phyloP scores from a whole-genome alignment of 768 basidiomycete species.

The Lactarius akahatsu region DNA sequence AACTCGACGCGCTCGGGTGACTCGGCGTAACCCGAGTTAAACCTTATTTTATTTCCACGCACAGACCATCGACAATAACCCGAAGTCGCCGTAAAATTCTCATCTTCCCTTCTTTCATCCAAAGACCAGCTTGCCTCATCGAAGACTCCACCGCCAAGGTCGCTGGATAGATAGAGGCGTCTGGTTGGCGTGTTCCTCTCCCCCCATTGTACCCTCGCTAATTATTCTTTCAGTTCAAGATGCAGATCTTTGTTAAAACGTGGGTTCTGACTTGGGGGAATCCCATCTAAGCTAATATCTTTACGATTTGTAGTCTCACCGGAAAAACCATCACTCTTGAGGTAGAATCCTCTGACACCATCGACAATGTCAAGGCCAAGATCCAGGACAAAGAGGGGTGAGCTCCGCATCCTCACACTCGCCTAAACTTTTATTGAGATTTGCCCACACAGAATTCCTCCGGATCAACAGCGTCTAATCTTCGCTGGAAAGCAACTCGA shows the following conservation, averaged over 20 bases:
- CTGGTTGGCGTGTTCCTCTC: slow-evolving; percentile 37
- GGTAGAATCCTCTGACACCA: slow-evolving; percentile 96
- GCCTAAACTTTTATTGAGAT: slow-evolving; percentile 18
- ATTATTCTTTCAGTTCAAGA: slow-evolving; percentile 39
- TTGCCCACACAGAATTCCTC: slow-evolving; percentile 62
- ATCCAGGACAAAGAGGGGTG: slow-evolving; percentile 98
- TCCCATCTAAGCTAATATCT: slow-evolving; percentile 14
- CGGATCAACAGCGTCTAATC: slow-evolving; percentile 96
- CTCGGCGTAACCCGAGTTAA: slow-evolving; percentile 23
- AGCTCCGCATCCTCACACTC: slow-evolving; percentile 32
- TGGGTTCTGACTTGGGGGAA: slow-evolving; percentile 43
- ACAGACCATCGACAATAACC: slow-evolving; percentile 45
- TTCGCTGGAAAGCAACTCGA: slow-evolving; percentile 99
- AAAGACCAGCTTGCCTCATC: slow-evolving; percentile 67
- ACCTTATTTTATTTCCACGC: slow-evolving; percentile 38
- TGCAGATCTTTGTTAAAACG: slow-evolving; percentile 99
- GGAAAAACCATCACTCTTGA: slow-evolving; percentile 99
- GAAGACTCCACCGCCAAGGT: slow-evolving; percentile 88
- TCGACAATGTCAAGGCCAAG: slow-evolving; percentile 97
- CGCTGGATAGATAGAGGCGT: slow-evolving; percentile 89
- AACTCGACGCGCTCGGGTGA: not conserved
- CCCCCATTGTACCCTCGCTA: slow-evolving; percentile 7
- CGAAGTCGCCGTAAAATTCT: slow-evolving; percentile 35
- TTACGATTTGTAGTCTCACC: slow-evolving; percentile 66
- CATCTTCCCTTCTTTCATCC: slow-evolving; percentile 30